Percentiles rank a stretch among this genome's conserved stretches.
phyloP scores from a whole-genome alignment of 2,329 filamentous ascomycete species.

The Teratosphaeria nubilosa region DNA sequence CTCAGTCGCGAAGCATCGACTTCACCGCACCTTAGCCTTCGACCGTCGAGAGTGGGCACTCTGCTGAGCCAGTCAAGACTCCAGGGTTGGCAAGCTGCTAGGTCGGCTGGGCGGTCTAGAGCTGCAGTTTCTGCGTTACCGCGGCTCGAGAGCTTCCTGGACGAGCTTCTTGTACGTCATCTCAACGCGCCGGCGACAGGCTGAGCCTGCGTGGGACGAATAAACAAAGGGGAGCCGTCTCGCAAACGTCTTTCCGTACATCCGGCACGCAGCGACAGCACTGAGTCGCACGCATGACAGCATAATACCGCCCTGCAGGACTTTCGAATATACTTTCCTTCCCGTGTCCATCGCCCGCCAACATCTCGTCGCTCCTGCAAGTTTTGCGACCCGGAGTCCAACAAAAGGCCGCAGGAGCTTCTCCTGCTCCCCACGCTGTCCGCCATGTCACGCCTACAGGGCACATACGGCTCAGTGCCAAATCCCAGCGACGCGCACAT shows the following conservation, averaged over 20 bases:
- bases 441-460: slow-evolving; percentile 5
- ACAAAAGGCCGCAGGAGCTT: neutral
- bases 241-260: neutral
- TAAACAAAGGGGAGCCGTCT: neutral
- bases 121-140: neutral
- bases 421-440: neutral
- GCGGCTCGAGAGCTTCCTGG: neutral
- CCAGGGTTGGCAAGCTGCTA: neutral
- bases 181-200: no score
- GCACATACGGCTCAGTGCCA: slow-evolving; percentile 29
- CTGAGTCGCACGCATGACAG: neutral
- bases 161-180: neutral
- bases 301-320: neutral
- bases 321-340: neutral
- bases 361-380: neutral
- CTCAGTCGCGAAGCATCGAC: neutral
- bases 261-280: neutral
- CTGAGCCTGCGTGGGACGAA: no score
- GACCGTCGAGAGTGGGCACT: neutral
- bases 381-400: neutral
- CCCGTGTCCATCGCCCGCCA: neutral
- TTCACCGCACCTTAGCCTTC: neutral
- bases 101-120: neutral
- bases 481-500: slow-evolving; percentile 27
- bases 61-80: neutral